Evolutionary conservation across 2,329 filamentous ascomycete genomes (phyloP), one percentile per base, ranked within the genome.

Genomic region (Ciborinia camelliae): DNA sequence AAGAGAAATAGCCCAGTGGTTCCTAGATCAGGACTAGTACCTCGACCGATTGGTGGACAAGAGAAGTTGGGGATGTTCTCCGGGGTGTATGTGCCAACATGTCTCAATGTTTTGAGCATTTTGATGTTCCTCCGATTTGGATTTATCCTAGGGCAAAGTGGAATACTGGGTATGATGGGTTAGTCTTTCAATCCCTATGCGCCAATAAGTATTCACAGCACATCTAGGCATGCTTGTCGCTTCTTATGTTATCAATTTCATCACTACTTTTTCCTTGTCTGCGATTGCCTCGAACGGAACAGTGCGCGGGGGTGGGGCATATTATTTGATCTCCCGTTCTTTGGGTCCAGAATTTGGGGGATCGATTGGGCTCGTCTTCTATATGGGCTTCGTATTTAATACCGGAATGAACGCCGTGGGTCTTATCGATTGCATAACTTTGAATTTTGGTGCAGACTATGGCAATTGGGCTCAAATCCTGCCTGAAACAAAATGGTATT

Each of bases 71-170:
- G 90, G 45, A 88, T 86, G 10, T 86, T 92, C 69, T 90, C 87
- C 4, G 90, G 90, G 9, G 90, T 96, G 55, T 96, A 92, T 75
- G 90, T 96, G 20, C 92, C 92, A 1, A 92, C 92, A n/a, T 93
- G 89, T 67, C 81, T 96, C 70, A 96, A 95, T 76, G 92, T 96
- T 50, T 79, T 96, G 69, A 94, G 90, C 71, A 96, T 96, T 76
- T 83, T 96, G 67, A 96, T 96, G 91, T 96, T 96, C 78, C 81
- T 96, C 71, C 86, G 92, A 28, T 96, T 96, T 75, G 91, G 92
- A 28, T 87, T 92, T 71, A 90, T 96, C 65, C 81, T 96, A 28
- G 92, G 91, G 67, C 32, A 65, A 47, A 45, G 57, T 62, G 63
- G 63, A 60, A 35, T 65, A 15, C 9, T 65, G 39, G 62, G 68